Conservation (phyloP, 805 yeast genomes). For the Tetrapisispora namnaoensis region DNA sequence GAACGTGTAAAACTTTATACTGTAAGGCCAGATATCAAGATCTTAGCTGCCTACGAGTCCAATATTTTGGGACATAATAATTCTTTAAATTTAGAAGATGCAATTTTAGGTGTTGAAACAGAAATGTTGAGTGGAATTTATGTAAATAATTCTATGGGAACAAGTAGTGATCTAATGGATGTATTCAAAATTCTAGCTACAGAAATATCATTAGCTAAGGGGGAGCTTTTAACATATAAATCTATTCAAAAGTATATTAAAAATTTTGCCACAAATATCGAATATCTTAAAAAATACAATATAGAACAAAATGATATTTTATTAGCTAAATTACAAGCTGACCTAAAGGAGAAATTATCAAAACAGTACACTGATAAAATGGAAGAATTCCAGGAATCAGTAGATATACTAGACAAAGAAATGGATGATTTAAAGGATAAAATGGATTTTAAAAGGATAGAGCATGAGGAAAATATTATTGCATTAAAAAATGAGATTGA, state of each 20-base stretch:
- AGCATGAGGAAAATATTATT: conserved; percentile 12
- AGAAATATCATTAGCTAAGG: conserved; percentile 47
- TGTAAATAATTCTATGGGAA: conserved; percentile 50
- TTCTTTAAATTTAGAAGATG: conserved; percentile 39
- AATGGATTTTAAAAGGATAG: conserved; percentile 7
- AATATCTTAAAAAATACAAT: conserved; percentile 23
- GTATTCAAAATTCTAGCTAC: conserved; percentile 45
- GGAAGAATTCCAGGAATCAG: conserved; percentile 11
- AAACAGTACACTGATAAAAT: conserved; percentile 18
- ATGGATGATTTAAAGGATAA: conserved; percentile 7
- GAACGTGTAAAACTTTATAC: not conserved
- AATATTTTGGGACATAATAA: conserved; percentile 56
- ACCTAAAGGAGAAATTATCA: conserved; percentile 20
- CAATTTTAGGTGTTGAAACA: conserved; percentile 38
- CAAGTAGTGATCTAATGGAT: conserved; percentile 44
- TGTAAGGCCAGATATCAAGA: conserved; percentile 5
- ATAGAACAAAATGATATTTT: conserved; percentile 26
- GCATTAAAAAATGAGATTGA: conserved; percentile 22
- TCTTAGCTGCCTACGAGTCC: conserved; percentile 38
- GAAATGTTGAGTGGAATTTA: conserved; percentile 45
- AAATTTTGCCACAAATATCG: conserved; percentile 34
- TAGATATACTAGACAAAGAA: conserved; percentile 9
- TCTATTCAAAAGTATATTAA: conserved; percentile 46
- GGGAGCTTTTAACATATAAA: conserved; percentile 46
- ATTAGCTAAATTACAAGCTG: conserved; percentile 20